These are phyloP conservation scores for Potentilla sterilis DNA, from an alignment of 306 rosid species.

Conservation along the genomic window DNA sequence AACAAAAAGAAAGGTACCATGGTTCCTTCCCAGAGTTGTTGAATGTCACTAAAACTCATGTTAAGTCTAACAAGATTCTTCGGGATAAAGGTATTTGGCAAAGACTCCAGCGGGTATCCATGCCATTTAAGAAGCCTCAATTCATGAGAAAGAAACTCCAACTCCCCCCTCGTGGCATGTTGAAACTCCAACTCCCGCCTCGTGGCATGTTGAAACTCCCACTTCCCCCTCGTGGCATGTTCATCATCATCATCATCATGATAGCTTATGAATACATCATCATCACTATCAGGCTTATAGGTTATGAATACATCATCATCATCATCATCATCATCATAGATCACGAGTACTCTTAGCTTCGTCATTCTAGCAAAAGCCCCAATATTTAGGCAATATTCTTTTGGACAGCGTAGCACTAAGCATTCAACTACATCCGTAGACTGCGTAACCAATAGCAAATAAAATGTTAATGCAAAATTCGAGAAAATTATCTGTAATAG, in stretches of 20 bases:
- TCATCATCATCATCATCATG: too few relatives aligned
- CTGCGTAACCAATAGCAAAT: not conserved
- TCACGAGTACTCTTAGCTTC: slow-evolving; percentile 20
- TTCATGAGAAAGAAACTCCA: not conserved
- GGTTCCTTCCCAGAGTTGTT: slow-evolving; percentile 2
- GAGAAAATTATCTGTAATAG: not conserved
- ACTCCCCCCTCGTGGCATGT: not conserved
- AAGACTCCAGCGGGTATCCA: slow-evolving; percentile 6
- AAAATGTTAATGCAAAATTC: not conserved
- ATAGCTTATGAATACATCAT: too few relatives aligned
- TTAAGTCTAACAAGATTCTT: slow-evolving; percentile 23
- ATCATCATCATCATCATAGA: too few relatives aligned
- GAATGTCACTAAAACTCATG: not conserved
- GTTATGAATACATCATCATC: too few relatives aligned
- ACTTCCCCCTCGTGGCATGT: too few relatives aligned
- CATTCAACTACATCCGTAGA: not conserved
- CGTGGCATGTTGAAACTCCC: too few relatives aligned
- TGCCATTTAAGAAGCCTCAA: slow-evolving; percentile 23
- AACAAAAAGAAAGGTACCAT: not conserved
- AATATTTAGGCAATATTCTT: not conserved
- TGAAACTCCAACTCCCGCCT: too few relatives aligned
- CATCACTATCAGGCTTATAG: too few relatives aligned
- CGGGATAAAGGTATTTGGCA: not conserved
- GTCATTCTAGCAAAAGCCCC: slow-evolving; percentile 24
- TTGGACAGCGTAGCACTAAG: not conserved